These are phyloP conservation scores for Phytophthora uliginosa DNA, from an alignment of 352 stramenopile species.

Conservation along the genomic window DNA sequence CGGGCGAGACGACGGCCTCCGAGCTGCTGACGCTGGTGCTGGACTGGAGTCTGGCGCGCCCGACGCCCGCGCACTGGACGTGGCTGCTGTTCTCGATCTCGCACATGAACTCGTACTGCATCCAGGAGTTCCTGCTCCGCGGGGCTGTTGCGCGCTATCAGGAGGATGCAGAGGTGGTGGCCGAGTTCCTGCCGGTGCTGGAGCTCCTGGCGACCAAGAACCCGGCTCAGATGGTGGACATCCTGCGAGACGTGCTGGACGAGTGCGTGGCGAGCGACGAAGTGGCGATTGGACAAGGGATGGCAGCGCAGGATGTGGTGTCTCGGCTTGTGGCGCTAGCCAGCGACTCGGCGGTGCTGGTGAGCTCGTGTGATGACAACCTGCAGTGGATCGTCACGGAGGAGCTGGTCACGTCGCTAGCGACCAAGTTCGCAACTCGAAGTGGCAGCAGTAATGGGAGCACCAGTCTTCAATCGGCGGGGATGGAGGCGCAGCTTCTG, in stretches of 20 bases:
- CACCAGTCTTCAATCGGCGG: neutral
- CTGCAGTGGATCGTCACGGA: constrained; percentile 75
- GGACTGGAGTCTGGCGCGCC: constrained; percentile 51
- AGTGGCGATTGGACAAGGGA: neutral
- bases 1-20: constrained; percentile 21
- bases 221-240: constrained; percentile 59
- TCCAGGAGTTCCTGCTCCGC: constrained; percentile 62
- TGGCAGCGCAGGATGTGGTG: constrained; percentile 21
- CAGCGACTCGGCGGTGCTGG: constrained; percentile 41
- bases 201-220: constrained; percentile 53
- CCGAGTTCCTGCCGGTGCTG: constrained; percentile 40
- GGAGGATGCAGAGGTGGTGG: constrained; percentile 5
- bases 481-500: constrained; percentile 32
- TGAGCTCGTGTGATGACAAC: constrained; percentile 61
- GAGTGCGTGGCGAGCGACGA: constrained; percentile 24
- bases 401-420: constrained; percentile 49
- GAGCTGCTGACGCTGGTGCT: constrained; percentile 50
- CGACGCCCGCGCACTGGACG: constrained; percentile 47
- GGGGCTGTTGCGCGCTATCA: constrained; percentile 36
- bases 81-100: constrained; percentile 63
- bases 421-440: constrained; percentile 22
- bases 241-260: constrained; percentile 53
- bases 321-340: constrained; percentile 46
- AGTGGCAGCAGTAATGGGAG: constrained; percentile 18
- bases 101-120: constrained; percentile 51